Evolutionary conservation across 1,284 basidiomycete species (phyloP), one percentile per base, ranked within the genome.

Genomic region (Moesziomyces antarcticus): DNA sequence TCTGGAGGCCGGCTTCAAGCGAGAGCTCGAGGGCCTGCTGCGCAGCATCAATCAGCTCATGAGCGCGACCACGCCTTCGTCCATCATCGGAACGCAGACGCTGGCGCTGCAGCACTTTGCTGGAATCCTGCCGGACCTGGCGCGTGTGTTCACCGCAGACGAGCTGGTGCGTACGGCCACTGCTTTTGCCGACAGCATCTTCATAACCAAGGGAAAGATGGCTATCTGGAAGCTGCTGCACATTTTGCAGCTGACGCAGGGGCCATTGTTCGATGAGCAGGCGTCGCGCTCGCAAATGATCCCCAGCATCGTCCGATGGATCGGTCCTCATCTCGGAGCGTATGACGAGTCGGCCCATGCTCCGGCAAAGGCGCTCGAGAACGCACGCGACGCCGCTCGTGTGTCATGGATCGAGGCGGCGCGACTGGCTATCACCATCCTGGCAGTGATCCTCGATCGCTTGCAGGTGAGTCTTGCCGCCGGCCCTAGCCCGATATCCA

Each of bases 61-160:
- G 95, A 87, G 89, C 0, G 89, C 90, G 0, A 88, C 88, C 2
- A 88, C 91, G 18, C 93, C 92, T 0, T 87, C 89, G 2, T 90
- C 94, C 16, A 93, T 95, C 80, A 94, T 99, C 63, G 96, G 96
- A 46, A 96, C 95, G 0, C 95, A 99, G 84, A 96, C 84, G 18
- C 71, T 86, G 42, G 84, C 82, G 13, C 87, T 99, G 10, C 94
- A 97, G 82, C 92, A 96, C 85, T 98, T 97, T 84, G 92, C 94
- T 3, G 92, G 93, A 25, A 92, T 96, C 62, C 87, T 98, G 11
- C 94, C 95, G 1, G 92, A 94, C 81, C 87, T 98, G 16, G 56
- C 65, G 13, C 54, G 73, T 16, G 72, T 82, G 3, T 82, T 74
- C 41, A 65, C 69, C 6, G 50, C 70, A n/a, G 77, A 77, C 50